A percentile compares a stretch with the other conserved stretches of the same genome.
Evolutionary conservation across 2,329 filamentous ascomycete species (phyloP).

Genomic region (Ophiostoma montium): DNA sequence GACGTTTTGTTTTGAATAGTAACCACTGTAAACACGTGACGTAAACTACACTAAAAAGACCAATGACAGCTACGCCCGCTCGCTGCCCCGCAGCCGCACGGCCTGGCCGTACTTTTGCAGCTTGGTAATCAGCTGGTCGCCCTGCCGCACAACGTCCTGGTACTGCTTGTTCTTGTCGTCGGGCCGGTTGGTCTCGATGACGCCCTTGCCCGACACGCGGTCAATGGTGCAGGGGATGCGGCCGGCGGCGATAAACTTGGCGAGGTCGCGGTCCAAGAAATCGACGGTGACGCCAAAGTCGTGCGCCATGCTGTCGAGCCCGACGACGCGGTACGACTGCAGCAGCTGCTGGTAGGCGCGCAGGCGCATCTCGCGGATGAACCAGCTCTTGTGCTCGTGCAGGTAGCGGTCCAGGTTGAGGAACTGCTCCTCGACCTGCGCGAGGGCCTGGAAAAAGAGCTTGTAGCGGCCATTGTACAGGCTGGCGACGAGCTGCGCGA

Average conservation of each 20-base stretch:
- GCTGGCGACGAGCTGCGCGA: slow-evolving; percentile 78
- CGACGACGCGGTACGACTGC: slow-evolving; percentile 93
- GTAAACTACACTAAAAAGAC: too few species aligned
- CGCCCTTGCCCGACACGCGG: slow-evolving; percentile 85
- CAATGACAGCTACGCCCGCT: slow-evolving; percentile 58
- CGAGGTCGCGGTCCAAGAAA: slow-evolving; percentile 88
- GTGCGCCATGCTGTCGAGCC: slow-evolving; percentile 91
- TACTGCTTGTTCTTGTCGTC: slow-evolving; percentile 99
- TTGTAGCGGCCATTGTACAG: slow-evolving; percentile 91
- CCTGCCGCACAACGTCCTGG: slow-evolving; percentile 92
- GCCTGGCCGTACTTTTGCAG: slow-evolving; percentile 98
- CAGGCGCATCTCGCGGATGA: slow-evolving; percentile 94
- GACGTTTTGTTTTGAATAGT: too few species aligned
- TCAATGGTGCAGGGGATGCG: slow-evolving; percentile 96
- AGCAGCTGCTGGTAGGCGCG: slow-evolving; percentile 93
- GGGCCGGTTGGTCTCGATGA: slow-evolving; percentile 94
- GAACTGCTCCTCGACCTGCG: slow-evolving; percentile 84
- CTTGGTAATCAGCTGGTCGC: slow-evolving; percentile 96
- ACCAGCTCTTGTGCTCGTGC: slow-evolving; percentile 92
- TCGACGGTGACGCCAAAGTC: slow-evolving; percentile 96
- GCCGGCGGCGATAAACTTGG: slow-evolving; percentile 90
- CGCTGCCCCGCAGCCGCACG: slow-evolving; percentile 83
- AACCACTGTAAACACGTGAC: too few species aligned
- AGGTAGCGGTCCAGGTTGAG: slow-evolving; percentile 88
- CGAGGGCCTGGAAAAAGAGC: slow-evolving; percentile 81